Base-by-base conservation (phyloP, 2,329 filamentous ascomycete species). In the Nemania abortiva region DNA sequence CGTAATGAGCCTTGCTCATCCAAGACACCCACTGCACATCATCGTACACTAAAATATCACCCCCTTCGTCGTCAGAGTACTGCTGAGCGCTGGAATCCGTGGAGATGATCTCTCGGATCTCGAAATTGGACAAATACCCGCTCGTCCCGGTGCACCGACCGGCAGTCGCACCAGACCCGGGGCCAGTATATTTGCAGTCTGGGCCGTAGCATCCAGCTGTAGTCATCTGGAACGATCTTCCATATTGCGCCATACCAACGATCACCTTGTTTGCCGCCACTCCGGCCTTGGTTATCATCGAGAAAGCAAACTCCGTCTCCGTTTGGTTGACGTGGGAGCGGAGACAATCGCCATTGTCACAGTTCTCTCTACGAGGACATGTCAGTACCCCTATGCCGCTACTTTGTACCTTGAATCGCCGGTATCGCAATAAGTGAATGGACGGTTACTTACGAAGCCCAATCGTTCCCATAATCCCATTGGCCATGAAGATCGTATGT, bases 41-140 rank as follows among this genome's bases (percentile, higher is more conserved):
- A n/a, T n/a, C n/a, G n/a, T n/a, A n/a, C n/a, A n/a, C n/a, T n/a
- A n/a, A n/a, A n/a, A n/a, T n/a, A n/a, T n/a, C n/a, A n/a, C n/a
- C n/a, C n/a, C n/a, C n/a, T n/a, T n/a, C n/a, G n/a, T n/a, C n/a
- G n/a, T n/a, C n/a, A n/a, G n/a, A n/a, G n/a, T n/a, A n/a, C n/a
- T n/a, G n/a, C n/a, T n/a, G n/a, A n/a, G n/a, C n/a, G n/a, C n/a
- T n/a, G n/a, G n/a, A n/a, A n/a, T n/a, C n/a, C n/a, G n/a, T n/a
- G 9, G 55, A 45, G 31, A 76, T 73, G 70, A 83, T 79, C 10
- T 78, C 74, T 1, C 71, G 9, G 54, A 84, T 81, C 74, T 84
- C 82, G 1, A 78, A 77, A 55, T 82, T 73, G 1, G 81, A 72
- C 5, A 84, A 76, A 63, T 82, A 83, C 2, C 82, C 82, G 0